Conservation (phyloP, 176 grass and related monocot genomes). For the Carex pumila region DNA sequence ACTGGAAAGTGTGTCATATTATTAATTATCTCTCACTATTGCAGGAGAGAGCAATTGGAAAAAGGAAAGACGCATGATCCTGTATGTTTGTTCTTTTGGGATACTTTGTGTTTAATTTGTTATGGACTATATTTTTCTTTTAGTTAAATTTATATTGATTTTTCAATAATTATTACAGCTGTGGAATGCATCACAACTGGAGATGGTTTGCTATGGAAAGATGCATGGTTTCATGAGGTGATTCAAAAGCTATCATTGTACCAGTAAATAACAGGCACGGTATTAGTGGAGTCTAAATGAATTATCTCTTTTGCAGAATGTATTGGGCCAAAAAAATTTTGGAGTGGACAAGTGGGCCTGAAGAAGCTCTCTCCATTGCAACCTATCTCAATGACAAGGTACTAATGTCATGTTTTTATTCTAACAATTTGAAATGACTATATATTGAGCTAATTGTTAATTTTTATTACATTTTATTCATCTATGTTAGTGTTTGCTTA, state of each 20-base stretch:
- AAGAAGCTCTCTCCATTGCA: constrained; percentile 81
- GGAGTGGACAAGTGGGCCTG: constrained; percentile 80
- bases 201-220: constrained; percentile 85
- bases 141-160: background rate
- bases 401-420: constrained; percentile 12
- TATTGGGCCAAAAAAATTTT: constrained; percentile 98
- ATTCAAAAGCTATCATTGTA: background rate
- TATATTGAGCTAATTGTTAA: background rate
- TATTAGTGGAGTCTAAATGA: background rate
- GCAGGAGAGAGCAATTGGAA: constrained; percentile 79
- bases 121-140: background rate
- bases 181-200: constrained; percentile 95
- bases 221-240: constrained; percentile 99
- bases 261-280: background rate
- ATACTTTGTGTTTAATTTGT: background rate
- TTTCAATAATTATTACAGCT: constrained; percentile 37
- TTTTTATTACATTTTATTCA: constrained; percentile 12
- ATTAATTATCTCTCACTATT: constrained; percentile 20
- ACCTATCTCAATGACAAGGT: constrained; percentile 95
- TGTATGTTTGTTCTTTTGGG: constrained; percentile 34
- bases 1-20: background rate
- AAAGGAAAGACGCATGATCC: constrained; percentile 81
- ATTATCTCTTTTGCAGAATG: constrained; percentile 48
- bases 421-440: background rate
- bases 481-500: background rate